These are phyloP conservation scores for Neurospora sp. DNA, from an alignment of 495 filamentous ascomycete genomes.

Conservation along the genomic window DNA sequence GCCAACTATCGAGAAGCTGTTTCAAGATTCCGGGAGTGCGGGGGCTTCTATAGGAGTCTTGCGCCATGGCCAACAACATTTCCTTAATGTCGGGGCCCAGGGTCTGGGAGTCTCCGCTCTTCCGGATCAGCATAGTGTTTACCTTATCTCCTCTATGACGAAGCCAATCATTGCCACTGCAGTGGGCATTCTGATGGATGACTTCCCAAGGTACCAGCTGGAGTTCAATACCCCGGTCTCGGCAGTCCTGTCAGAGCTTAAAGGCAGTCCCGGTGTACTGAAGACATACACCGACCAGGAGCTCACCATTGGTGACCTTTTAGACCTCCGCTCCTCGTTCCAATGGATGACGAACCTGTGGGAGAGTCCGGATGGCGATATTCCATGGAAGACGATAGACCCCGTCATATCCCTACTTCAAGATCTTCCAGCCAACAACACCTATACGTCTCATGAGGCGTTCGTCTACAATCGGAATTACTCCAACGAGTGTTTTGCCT, in stretches of 20 bases:
- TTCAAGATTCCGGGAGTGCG: background rate
- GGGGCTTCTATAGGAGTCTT: slow-evolving; percentile 3
- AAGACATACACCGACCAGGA: background rate
- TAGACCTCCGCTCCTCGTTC: slow-evolving; percentile 12
- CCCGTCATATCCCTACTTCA: slow-evolving; percentile 3
- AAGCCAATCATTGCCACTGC: slow-evolving; percentile 27
- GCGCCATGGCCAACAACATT: background rate
- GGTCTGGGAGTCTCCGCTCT: background rate
- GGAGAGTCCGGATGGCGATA: slow-evolving; percentile 9
- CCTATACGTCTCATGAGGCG: background rate
- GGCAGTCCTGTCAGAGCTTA: slow-evolving; percentile 4
- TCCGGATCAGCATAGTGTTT: slow-evolving; percentile 21
- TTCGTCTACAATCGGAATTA: slow-evolving; percentile 10
- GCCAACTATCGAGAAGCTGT: background rate
- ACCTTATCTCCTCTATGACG: slow-evolving; percentile 29
- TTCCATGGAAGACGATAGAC: slow-evolving; percentile 2
- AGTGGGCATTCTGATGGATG: slow-evolving; percentile 25
- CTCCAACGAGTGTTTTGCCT: slow-evolving; percentile 11
- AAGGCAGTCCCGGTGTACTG: background rate
- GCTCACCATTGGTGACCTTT: slow-evolving; percentile 10
- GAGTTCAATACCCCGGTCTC: slow-evolving; percentile 1
- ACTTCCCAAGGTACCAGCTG: slow-evolving; percentile 16
- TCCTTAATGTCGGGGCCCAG: background rate
- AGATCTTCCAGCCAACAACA: background rate
- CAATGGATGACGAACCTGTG: slow-evolving; percentile 9